These are phyloP conservation scores for Handroanthus guayacan DNA, from an alignment of 257 asterid genomes.

Conservation along the genomic window DNA sequence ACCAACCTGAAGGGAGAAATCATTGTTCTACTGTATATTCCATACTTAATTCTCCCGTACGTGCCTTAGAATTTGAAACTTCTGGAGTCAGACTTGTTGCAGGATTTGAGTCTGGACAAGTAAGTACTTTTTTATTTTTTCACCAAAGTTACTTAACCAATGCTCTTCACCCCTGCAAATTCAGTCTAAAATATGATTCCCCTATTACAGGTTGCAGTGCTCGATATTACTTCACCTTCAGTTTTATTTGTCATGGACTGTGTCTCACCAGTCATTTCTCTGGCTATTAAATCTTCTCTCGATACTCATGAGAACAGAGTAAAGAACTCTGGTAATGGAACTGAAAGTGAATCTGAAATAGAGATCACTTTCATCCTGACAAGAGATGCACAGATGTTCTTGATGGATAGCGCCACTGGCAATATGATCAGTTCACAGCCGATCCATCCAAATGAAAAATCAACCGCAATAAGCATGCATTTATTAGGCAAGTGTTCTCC, in stretches of 20 bases:
- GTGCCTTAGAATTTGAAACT: conserved; percentile 60
- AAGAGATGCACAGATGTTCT: conserved; percentile 63
- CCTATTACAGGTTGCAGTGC: conserved; percentile 78
- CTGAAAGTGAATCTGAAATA: conserved; percentile 45
- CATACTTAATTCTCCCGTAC: conserved; percentile 70
- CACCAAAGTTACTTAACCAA: conserved; percentile 3
- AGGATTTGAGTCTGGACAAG: conserved; percentile 88
- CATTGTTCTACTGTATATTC: conserved; percentile 64
- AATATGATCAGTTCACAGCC: conserved; percentile 59
- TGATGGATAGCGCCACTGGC: conserved; percentile 70
- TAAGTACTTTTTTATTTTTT: conserved; percentile 30
- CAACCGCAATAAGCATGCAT: conserved; percentile 68
- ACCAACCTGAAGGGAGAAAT: conserved; percentile 48
- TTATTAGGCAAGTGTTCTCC: conserved; percentile 71
- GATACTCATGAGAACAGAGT: conserved; percentile 40
- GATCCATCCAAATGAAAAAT: conserved; percentile 56
- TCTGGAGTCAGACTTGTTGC: conserved; percentile 77
- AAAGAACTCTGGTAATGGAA: conserved; percentile 52
- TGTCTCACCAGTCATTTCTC: conserved; percentile 63
- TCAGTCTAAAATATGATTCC: conserved; percentile 35
- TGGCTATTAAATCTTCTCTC: conserved; percentile 54
- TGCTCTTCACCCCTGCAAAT: conserved; percentile 14
- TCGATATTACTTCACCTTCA: conserved; percentile 71
- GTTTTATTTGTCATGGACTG: conserved; percentile 73
- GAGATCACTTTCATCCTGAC: conserved; percentile 70